Conservation (phyloP, 2,329 filamentous ascomycete species). For the Fusarium sp. region DNA sequence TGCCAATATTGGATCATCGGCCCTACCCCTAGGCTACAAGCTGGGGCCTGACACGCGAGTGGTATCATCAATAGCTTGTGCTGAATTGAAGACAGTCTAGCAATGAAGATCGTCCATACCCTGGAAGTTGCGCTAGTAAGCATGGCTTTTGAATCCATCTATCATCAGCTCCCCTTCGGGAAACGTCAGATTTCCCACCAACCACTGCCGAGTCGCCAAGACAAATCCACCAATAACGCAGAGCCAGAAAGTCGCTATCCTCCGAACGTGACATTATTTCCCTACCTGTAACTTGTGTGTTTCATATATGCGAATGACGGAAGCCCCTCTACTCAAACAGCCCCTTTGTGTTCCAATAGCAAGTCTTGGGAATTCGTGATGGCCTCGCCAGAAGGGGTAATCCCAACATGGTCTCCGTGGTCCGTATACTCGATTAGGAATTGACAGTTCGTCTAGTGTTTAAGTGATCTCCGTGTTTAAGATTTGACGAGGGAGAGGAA, state of each 20-base stretch:
- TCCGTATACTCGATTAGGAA: slow-evolving; percentile 26
- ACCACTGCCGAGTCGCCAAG: neutral
- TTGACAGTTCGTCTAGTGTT: neutral
- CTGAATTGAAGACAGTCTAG: slow-evolving; percentile 3
- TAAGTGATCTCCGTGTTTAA: fast-evolving
- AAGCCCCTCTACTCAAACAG: neutral
- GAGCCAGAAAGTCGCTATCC: fast-evolving
- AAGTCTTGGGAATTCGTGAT: neutral
- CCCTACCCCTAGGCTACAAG: neutral
- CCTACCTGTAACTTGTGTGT: slow-evolving; percentile 2
- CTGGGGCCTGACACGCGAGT: neutral
- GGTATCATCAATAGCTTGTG: neutral
- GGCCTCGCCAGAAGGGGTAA: slow-evolving; percentile 21
- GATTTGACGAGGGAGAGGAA: fast-evolving
- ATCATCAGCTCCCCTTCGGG: slow-evolving; percentile 14
- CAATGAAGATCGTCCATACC: neutral
- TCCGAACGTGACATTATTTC: slow-evolving; percentile 5
- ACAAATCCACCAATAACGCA: slow-evolving; percentile 28
- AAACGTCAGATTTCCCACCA: slow-evolving; percentile 32
- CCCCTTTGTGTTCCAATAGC: neutral
- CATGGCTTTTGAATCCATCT: slow-evolving; percentile 9
- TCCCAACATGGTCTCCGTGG: neutral
- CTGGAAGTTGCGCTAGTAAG: slow-evolving; percentile 3
- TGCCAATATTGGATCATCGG: neutral
- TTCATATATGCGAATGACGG: slow-evolving; percentile 10